Evolutionary conservation across 2,329 filamentous ascomycete genomes (phyloP).

Genomic region (Sarocladium oryzae): DNA sequence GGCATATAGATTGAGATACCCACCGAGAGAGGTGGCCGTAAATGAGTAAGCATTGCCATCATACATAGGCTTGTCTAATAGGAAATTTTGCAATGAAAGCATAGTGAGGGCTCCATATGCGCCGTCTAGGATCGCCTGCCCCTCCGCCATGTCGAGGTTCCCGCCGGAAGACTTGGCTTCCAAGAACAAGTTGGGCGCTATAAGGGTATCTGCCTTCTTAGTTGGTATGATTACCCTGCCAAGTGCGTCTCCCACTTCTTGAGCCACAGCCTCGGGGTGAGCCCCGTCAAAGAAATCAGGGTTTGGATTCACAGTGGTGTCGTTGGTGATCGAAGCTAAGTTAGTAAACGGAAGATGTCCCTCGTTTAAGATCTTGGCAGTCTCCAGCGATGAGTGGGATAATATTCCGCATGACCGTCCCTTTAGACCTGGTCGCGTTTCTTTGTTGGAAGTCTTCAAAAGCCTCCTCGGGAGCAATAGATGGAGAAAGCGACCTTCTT

Average conservation of each 20-base stretch:
- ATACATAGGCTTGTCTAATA: not conserved
- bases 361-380: not conserved
- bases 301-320: not conserved
- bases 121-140: not conserved
- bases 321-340: not conserved
- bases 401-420: not conserved
- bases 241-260: not conserved
- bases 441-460: no score
- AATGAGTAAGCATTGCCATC: slow-evolving; percentile 3
- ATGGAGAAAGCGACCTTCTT: no score
- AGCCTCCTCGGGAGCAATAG: no score
- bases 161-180: not conserved
- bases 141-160: not conserved
- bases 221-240: not conserved
- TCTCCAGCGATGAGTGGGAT: not conserved
- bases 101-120: not conserved
- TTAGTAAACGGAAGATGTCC: not conserved
- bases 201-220: not conserved
- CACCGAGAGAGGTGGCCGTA: not conserved
- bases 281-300: not conserved
- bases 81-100: not conserved
- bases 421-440: no score
- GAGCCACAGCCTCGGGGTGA: not conserved
- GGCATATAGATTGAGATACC: not conserved
- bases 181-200: slow-evolving; percentile 1